A percentile compares a stretch with the other conserved stretches of the same genome.
phyloP scores from a whole-genome alignment of 31 red algal species.

The Asparagopsis taxiformis region DNA sequence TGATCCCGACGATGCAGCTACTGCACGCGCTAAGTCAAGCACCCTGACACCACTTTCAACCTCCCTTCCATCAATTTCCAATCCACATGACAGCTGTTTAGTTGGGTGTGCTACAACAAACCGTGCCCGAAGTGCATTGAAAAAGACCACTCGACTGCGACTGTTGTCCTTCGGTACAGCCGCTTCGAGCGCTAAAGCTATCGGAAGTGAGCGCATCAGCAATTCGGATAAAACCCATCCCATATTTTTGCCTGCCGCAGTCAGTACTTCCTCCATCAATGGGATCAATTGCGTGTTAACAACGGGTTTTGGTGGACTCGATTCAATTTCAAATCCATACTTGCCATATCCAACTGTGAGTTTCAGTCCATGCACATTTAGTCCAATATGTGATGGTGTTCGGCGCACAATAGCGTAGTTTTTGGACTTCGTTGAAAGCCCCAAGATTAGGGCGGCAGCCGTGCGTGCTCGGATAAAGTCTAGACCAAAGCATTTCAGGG shows the following conservation, averaged over 20 bases:
- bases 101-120: conserved; percentile 22
- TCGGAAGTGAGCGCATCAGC: conserved; percentile 18
- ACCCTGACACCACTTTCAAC: too few species aligned
- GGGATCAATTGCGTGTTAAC: conserved; percentile 21
- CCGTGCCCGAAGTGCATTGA: conserved; percentile 25
- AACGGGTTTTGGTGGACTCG: conserved; percentile 19
- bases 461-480: conserved; percentile 29
- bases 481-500: conserved; percentile 10
- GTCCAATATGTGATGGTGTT: conserved; percentile 14
- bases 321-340: conserved; percentile 22
- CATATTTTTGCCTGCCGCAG: conserved; percentile 25
- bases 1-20: background rate
- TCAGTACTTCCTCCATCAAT: conserved; percentile 52
- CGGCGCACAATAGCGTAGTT: conserved; percentile 13
- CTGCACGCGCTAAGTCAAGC: background rate
- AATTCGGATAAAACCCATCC: conserved; percentile 26
- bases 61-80: too few species aligned
- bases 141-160: conserved; percentile 22
- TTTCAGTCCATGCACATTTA: conserved; percentile 15
- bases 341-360: conserved; percentile 37
- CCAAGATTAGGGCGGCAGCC: conserved; percentile 26
- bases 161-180: conserved; percentile 33
- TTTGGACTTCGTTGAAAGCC: conserved; percentile 11
- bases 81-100: too few species aligned
- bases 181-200: conserved; percentile 14